Conservation (phyloP, 768 basidiomycete species). For the Pholiota molesta region DNA sequence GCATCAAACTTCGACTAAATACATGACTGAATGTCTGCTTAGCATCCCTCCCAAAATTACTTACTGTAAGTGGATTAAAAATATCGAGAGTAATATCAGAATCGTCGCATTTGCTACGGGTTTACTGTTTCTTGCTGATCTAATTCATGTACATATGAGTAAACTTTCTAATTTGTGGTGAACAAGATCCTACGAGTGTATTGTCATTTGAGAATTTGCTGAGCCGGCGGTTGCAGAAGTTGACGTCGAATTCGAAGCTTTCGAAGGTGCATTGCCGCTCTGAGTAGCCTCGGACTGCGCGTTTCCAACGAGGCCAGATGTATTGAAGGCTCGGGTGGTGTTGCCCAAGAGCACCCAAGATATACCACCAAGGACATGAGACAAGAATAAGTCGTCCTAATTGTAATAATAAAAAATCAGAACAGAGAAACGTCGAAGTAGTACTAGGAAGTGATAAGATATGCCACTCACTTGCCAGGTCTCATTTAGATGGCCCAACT, state of each 20-base stretch:
- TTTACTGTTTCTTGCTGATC: background rate
- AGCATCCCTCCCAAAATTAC: background rate
- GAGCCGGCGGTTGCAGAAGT: background rate
- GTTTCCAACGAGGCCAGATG: conserved; percentile 62
- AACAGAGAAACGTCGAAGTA: background rate
- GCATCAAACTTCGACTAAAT: background rate
- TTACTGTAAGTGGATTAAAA: background rate
- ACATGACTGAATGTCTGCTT: background rate
- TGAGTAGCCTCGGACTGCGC: background rate
- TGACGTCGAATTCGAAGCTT: conserved; percentile 1
- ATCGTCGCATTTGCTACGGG: background rate
- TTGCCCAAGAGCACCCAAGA: conserved; percentile 72
- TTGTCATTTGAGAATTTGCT: background rate
- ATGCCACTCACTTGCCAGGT: conserved; percentile 67
- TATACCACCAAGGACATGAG: conserved; percentile 77
- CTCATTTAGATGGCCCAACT: conserved; percentile 77
- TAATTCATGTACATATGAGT: background rate
- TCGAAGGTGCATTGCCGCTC: background rate
- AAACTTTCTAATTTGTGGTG: background rate
- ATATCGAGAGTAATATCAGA: background rate
- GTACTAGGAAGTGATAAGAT: background rate
- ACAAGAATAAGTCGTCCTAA: conserved; percentile 68
- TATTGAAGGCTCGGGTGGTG: conserved; percentile 70
- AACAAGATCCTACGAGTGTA: background rate
- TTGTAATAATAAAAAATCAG: conserved; percentile 15